Evolutionary conservation across 1,139 yeast genomes (phyloP).

Genomic region (Candida pseudoviswanathii): DNA sequence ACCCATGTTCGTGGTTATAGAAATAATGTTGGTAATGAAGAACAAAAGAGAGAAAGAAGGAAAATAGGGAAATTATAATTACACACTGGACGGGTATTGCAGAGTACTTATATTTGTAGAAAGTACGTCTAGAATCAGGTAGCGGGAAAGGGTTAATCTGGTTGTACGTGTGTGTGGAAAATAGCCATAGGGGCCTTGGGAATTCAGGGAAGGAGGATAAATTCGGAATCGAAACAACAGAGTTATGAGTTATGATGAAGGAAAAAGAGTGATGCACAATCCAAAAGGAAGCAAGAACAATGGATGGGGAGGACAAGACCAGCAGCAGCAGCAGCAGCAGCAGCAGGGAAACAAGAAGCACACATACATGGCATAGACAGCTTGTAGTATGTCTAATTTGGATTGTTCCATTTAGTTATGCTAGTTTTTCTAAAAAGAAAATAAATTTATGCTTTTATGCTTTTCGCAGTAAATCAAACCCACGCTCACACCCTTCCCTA

Average conservation of each 20-base stretch:
- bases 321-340: too few species aligned
- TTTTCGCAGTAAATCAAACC: slow-evolving; percentile 1
- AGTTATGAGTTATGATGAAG: not conserved
- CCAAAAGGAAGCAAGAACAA: not conserved
- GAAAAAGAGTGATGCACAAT: not conserved
- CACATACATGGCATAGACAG: not conserved
- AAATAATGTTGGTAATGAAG: too few species aligned
- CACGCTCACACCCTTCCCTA: not conserved
- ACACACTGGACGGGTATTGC: not conserved
- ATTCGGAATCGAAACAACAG: slow-evolving; percentile 3
- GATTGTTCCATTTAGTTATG: slow-evolving; percentile 3
- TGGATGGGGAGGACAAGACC: not conserved
- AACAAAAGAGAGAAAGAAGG: not conserved
- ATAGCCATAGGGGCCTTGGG: not conserved
- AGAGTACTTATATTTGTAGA: not conserved
- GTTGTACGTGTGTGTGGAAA: too few species aligned
- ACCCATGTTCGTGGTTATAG: not conserved
- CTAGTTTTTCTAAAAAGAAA: not conserved
- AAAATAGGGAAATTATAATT: not conserved
- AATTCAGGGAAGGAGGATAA: not conserved
- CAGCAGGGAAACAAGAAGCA: too few species aligned
- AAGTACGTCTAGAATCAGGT: not conserved
- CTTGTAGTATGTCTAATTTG: not conserved
- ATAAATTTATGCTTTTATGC: not conserved
- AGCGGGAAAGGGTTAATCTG: not conserved